A percentile compares a stretch with the other conserved stretches of the same genome.
Conservation (phyloP, 2,329 filamentous ascomycete genomes). For the Tricladium varicosporioides region DNA sequence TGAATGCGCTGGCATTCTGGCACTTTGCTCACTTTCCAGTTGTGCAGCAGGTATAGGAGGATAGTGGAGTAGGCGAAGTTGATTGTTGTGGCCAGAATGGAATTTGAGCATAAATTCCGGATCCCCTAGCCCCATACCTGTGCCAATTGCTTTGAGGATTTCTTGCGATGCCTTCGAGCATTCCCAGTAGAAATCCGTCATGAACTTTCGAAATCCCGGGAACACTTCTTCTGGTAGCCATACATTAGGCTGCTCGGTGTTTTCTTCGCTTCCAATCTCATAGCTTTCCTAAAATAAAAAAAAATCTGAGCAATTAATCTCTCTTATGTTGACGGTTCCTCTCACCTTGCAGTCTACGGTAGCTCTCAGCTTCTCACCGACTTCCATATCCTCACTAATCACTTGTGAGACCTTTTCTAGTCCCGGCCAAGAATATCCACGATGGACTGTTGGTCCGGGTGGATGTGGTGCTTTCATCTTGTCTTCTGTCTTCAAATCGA, state of each 20-base stretch:
- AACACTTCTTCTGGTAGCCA: conserved; percentile 46
- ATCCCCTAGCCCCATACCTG: conserved; percentile 46
- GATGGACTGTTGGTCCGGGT: conserved; percentile 46
- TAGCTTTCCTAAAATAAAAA: conserved; percentile 46
- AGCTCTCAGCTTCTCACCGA: conserved; percentile 41
- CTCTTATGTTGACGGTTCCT: not conserved
- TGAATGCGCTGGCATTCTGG: conserved; percentile 49
- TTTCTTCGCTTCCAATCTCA: conserved; percentile 48
- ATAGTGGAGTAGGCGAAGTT: conserved; percentile 60
- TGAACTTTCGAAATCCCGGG: conserved; percentile 47
- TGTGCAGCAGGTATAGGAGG: conserved; percentile 45
- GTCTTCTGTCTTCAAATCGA: conserved; percentile 41
- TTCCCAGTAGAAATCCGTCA: conserved; percentile 48
- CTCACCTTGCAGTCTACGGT: conserved; percentile 51
- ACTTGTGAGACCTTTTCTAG: conserved; percentile 52
- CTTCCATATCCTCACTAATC: conserved; percentile 41
- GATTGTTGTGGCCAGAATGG: conserved; percentile 56
- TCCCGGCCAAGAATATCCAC: conserved; percentile 55
- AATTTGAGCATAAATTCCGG: conserved; percentile 44
- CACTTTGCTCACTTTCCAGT: conserved; percentile 40
- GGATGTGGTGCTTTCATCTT: conserved; percentile 51
- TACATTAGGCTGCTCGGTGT: conserved; percentile 45
- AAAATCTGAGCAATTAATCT: not conserved
- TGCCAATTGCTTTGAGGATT: conserved; percentile 45
- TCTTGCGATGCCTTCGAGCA: conserved; percentile 42